Conservation (phyloP, 441 rosid species). For the Erysimum cheiri region DNA sequence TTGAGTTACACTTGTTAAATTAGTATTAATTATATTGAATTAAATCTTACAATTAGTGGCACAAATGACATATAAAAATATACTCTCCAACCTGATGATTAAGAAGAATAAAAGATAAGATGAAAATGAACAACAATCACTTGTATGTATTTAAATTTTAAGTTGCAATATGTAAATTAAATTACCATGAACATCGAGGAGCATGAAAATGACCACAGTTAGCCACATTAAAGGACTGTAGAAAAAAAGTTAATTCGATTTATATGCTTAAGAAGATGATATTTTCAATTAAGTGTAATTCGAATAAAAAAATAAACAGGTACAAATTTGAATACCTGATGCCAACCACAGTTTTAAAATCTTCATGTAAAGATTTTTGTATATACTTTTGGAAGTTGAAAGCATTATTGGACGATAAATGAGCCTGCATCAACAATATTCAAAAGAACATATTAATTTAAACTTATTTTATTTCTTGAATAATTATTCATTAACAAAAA, state of each 20-base stretch:
- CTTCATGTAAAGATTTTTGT: conserved; percentile 44
- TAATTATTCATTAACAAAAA: neutral
- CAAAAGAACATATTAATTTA: neutral
- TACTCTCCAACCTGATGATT: conserved; percentile 59
- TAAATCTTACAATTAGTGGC: conserved; percentile 57
- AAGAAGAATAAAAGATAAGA: neutral
- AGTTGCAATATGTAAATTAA: neutral
- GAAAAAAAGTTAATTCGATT: conserved; percentile 2
- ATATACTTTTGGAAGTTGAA: conserved; percentile 43
- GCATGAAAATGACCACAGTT: conserved; percentile 42
- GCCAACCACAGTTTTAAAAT: conserved; percentile 41
- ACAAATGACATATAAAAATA: conserved; percentile 72
- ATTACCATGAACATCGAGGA: conserved; percentile 67
- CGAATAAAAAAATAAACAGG: neutral
- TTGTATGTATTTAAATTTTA: neutral
- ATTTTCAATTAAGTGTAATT: neutral
- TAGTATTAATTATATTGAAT: neutral
- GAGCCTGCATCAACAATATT: conserved; percentile 30
- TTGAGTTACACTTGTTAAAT: neutral
- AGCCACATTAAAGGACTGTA: conserved; percentile 41
- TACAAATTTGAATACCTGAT: conserved; percentile 20
- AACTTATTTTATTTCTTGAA: neutral
- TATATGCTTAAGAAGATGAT: neutral
- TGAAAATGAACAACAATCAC: neutral
- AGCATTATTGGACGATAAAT: conserved; percentile 37